Base-by-base conservation (phyloP, 768 basidiomycete species). In the Phaffia tasmanica region DNA sequence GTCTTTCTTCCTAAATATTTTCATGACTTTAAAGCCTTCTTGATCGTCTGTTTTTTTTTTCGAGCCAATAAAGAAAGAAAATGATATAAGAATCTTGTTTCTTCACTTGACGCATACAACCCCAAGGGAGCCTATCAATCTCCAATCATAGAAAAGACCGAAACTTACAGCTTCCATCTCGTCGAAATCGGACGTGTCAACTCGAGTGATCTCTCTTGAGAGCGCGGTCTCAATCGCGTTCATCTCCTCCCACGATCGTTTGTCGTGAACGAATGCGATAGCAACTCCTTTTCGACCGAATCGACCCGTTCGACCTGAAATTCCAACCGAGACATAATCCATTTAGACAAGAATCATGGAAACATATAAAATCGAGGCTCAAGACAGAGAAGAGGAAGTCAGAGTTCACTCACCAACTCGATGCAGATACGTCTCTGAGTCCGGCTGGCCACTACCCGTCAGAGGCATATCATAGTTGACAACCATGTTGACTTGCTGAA, bases 401-500 rank as follows among this genome's bases (percentile, higher is more conserved):
- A 16, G 66, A 27, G 66, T 32, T 49, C 8, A 79, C 85, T 46
- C 64, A 90, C 93, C 94, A 67, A 99, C 97, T 70, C 95, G 86
- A 77, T 99, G 95, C 56, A 98, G 86, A 75, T 99, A 99, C 0
- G 94, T 98, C 80, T 98, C 95, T 56, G 92, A 81, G 74, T 99
- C 95, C 0, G 91, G 90, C 67, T 71, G 67, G 78, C 80, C 71
- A 76, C 67, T 61, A 1, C 66, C 81, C 69, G 88, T 84, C 56
- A 91, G 79, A 0, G 93, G 92, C 30, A 95, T 82, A 74, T 97
- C 93, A 74, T 98, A 99, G 78, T 98, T 98, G 76, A 99, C 91
- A n/a, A 98, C 94, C 92, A 99, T 92, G 81, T 97, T 99, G 72
- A 99, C 95, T 79, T 97, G 94, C 64, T 91, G 81, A 73, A 99